Evolutionary conservation across 1,284 basidiomycete species (phyloP).

Genomic region (Neolentinus lepideus): DNA sequence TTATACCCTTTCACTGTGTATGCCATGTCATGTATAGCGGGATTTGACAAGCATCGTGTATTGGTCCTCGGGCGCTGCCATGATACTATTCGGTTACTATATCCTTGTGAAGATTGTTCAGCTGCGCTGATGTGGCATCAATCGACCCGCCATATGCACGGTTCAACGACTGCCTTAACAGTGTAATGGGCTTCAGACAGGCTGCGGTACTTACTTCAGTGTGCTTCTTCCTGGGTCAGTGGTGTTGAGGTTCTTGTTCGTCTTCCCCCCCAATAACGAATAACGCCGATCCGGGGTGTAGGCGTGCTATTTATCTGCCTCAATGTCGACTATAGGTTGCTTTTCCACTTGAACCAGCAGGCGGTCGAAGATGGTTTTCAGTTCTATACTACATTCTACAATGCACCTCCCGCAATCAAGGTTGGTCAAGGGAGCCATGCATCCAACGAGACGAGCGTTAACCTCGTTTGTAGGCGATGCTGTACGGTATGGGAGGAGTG

Average conservation of each 20-base stretch:
- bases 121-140: not conserved
- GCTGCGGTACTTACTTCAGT: conserved; percentile 77
- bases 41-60: not conserved
- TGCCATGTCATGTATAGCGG: not conserved
- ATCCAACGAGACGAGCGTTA: not conserved
- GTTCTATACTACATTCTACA: conserved; percentile 88
- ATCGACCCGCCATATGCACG: not conserved
- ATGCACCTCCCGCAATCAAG: conserved; percentile 85
- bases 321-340: conserved; percentile 78
- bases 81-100: not conserved
- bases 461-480: conserved; percentile 48
- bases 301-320: conserved; percentile 86
- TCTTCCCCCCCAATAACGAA: not conserved
- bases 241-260: not conserved
- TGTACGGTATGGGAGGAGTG: conserved; percentile 76
- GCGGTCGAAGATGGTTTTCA: conserved; percentile 69
- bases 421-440: conserved; percentile 29
- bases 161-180: not conserved
- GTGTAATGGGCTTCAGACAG: conserved; percentile 74
- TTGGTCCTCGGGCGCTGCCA: not conserved
- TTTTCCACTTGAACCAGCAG: conserved; percentile 64
- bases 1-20: conserved; percentile 1
- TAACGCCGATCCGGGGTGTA: conserved; percentile 20
- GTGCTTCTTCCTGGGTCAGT: conserved; percentile 67
- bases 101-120: not conserved